Conservation (phyloP, 179 eudicot species). For the Spergularia azorica region DNA sequence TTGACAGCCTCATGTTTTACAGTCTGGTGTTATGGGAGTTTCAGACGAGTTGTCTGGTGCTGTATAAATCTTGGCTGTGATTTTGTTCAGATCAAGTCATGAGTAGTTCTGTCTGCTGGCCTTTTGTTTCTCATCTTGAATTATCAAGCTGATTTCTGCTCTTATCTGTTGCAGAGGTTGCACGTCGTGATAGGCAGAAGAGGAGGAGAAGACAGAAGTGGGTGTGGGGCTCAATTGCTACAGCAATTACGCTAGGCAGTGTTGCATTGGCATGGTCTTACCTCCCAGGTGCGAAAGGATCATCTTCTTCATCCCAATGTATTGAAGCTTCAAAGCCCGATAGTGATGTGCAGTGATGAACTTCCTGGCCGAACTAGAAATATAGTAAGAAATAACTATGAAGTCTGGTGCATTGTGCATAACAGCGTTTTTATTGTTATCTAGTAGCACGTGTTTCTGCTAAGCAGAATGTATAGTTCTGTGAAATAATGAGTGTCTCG, state of each 20-base stretch:
- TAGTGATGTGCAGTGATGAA: slow-evolving; percentile 33
- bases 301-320: slow-evolving; percentile 46
- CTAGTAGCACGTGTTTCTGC: slow-evolving; percentile 31
- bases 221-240: slow-evolving; percentile 78
- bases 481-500: slow-evolving; percentile 22
- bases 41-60: neutral
- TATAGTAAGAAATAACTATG: slow-evolving; percentile 29
- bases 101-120: neutral
- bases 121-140: neutral
- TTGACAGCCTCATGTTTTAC: neutral
- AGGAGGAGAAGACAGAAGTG: slow-evolving; percentile 74
- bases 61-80: neutral
- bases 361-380: slow-evolving; percentile 24
- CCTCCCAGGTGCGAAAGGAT: slow-evolving; percentile 51
- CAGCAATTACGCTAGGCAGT: slow-evolving; percentile 65
- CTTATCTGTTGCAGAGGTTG: slow-evolving; percentile 45
- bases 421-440: slow-evolving; percentile 24
- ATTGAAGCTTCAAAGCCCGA: slow-evolving; percentile 35
- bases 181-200: slow-evolving; percentile 73
- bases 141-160: neutral
- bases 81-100: neutral
- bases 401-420: slow-evolving; percentile 41
- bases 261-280: slow-evolving; percentile 84
- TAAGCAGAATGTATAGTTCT: slow-evolving; percentile 43
- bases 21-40: neutral